Evolutionary conservation across 2,329 filamentous ascomycete genomes (phyloP).

Genomic region (Chaetomium strumarium): DNA sequence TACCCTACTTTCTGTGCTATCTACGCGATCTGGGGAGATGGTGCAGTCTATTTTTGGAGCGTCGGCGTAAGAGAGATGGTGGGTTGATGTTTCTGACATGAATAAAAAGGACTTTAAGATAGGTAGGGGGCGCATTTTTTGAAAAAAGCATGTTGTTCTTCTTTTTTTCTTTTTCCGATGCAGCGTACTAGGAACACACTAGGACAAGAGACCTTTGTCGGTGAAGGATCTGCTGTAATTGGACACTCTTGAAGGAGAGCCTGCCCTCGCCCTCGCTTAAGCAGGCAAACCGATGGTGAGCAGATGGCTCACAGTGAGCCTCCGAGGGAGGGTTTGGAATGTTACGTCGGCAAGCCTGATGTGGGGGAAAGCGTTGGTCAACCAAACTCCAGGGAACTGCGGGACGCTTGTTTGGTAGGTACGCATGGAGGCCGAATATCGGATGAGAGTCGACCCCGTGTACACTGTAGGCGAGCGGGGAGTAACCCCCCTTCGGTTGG

Average conservation of each 20-base stretch:
- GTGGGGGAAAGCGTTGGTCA: neutral
- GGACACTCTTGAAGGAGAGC: no score
- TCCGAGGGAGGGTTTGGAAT: neutral
- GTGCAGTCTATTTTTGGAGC: conserved; percentile 65
- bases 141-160: neutral
- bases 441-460: conserved; percentile 3
- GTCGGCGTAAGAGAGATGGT: neutral
- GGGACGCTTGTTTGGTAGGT: conserved; percentile 2
- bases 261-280: neutral
- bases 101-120: no score
- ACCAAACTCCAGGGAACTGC: neutral
- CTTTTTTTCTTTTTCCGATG: no score
- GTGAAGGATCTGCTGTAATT: no score
- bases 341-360: neutral
- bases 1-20: conserved; percentile 72
- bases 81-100: no score
- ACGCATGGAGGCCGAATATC: conserved; percentile 7
- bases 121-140: neutral
- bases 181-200: neutral
- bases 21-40: conserved; percentile 70
- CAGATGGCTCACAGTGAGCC: neutral
- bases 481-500: neutral
- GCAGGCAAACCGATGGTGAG: neutral
- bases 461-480: neutral
- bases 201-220: neutral